Percentiles rank a stretch among this genome's conserved stretches.
phyloP scores from a whole-genome alignment of 2,329 filamentous ascomycete genomes.

The Xylaria sp. region DNA sequence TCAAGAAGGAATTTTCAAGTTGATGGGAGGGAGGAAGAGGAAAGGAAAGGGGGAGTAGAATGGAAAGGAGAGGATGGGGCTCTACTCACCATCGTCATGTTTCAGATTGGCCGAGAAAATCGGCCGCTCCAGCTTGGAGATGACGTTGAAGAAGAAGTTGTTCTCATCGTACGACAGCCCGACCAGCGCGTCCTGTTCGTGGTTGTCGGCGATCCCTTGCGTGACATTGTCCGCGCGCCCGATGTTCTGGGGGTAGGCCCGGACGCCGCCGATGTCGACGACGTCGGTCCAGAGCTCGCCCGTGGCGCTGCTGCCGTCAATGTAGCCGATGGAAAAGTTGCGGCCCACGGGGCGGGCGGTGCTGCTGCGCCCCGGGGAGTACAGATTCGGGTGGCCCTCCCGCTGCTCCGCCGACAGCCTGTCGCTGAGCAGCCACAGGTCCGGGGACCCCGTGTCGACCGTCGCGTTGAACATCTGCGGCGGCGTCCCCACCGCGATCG shows the following conservation, averaged over 20 bases:
- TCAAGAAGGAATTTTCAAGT: no score
- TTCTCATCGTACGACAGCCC: constrained; percentile 28
- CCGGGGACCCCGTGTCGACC: no score
- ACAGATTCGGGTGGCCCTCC: no score
- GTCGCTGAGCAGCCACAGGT: no score
- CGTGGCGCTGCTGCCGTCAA: constrained; percentile 30
- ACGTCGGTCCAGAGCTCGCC: constrained; percentile 33
- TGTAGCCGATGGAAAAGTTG: constrained; percentile 27
- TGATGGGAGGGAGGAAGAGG: not conserved
- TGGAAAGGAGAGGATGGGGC: no score
- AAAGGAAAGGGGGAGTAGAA: not conserved
- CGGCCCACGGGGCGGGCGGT: constrained; percentile 18
- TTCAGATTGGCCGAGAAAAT: constrained; percentile 33
- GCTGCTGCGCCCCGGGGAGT: constrained; percentile 17
- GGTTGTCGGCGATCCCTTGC: constrained; percentile 28
- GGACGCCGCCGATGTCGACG: constrained; percentile 25
- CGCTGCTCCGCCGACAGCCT: no score
- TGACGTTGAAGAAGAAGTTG: constrained; percentile 30
- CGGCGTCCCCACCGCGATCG: no score
- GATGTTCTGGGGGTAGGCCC: constrained; percentile 22
- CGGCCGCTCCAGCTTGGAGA: constrained; percentile 20
- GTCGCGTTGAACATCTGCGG: no score
- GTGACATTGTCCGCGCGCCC: constrained; percentile 25
- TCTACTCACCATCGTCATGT: constrained; percentile 16
- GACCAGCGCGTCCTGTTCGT: constrained; percentile 27